Conservation (phyloP, 164 flowering plant species). For the Pachysandra terminalis region DNA sequence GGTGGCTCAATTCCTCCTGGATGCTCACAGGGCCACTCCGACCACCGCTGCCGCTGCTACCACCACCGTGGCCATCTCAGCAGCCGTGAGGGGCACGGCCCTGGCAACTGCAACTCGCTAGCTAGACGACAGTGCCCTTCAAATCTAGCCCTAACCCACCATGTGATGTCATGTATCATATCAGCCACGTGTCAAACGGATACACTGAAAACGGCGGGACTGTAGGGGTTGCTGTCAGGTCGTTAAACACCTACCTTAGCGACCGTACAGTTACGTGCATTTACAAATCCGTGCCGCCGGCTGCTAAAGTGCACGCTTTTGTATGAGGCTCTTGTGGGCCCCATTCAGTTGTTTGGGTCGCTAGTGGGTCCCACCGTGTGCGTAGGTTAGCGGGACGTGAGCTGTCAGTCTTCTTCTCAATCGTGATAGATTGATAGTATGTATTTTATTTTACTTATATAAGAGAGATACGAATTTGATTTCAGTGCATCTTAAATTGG, state of each 20-base stretch:
- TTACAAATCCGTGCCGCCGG: not conserved
- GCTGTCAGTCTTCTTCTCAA: no score
- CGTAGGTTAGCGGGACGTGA: no score
- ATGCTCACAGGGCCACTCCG: not conserved
- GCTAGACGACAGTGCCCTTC: no score
- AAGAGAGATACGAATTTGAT: no score
- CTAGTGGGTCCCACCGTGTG: no score
- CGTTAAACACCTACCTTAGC: not conserved
- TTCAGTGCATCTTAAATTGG: no score
- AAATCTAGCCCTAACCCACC: not conserved
- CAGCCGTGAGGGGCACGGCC: not conserved
- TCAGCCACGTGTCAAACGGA: not conserved
- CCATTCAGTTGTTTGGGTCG: no score
- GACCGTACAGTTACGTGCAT: not conserved
- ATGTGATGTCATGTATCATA: not conserved
- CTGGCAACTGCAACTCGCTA: not conserved
- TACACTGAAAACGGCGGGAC: not conserved
- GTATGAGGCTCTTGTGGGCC: no score
- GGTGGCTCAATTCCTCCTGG: constrained; percentile 36
- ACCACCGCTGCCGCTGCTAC: no score
- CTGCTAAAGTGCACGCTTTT: no score
- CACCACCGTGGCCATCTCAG: not conserved
- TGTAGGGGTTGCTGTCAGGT: not conserved
- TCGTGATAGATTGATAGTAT: no score
- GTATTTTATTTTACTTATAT: no score